These are phyloP conservation scores for Leptodontidium sp. DNA, from an alignment of 2,329 filamentous ascomycete species.

Conservation along the genomic window DNA sequence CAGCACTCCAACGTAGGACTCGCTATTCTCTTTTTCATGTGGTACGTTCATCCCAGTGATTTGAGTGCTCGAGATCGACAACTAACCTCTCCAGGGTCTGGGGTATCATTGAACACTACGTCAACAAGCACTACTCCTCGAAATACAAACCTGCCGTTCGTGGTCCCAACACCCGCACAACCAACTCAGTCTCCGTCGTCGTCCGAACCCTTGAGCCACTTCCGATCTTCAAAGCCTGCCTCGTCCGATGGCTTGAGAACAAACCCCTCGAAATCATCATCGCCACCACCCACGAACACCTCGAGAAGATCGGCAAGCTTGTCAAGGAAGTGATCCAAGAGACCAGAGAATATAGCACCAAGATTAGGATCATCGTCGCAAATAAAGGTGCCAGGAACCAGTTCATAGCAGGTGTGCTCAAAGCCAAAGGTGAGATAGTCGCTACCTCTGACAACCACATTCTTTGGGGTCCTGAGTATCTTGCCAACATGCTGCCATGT, in stretches of 20 bases:
- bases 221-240: constrained; percentile 17
- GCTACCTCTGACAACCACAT: constrained; percentile 18
- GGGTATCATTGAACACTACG: neutral
- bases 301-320: neutral
- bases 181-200: constrained; percentile 12
- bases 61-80: neutral
- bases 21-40: neutral
- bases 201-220: constrained; percentile 6
- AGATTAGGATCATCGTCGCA: neutral
- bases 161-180: neutral
- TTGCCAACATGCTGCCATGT: constrained; percentile 14
- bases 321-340: neutral
- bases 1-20: too few species aligned
- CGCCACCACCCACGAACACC: neutral
- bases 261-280: constrained; percentile 19
- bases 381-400: constrained; percentile 9
- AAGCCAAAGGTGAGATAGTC: constrained; percentile 15
- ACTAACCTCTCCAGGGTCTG: neutral
- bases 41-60: neutral
- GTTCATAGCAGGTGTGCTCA: constrained; percentile 8
- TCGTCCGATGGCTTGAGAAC: constrained; percentile 6
- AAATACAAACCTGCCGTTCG: constrained; percentile 7
- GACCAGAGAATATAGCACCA: neutral
- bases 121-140: constrained; percentile 12
- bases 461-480: constrained; percentile 3